Percentiles rank a stretch among this genome's conserved stretches.
Evolutionary conservation across 495 filamentous ascomycete species (phyloP).

Genomic region (Neurospora pannonica): DNA sequence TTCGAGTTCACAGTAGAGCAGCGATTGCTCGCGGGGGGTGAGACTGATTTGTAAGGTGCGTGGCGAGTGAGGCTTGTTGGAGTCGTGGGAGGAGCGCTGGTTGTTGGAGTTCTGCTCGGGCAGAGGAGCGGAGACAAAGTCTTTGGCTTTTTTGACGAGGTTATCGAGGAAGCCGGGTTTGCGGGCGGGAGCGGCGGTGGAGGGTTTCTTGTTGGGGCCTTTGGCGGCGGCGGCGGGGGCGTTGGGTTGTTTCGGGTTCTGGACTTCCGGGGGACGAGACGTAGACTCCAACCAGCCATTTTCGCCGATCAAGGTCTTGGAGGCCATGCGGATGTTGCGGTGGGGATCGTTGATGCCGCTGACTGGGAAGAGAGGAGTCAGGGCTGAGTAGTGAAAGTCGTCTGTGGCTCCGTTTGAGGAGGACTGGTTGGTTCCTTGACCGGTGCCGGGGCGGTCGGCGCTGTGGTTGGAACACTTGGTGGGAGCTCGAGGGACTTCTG

Average conservation of each 20-base stretch:
- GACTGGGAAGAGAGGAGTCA: slow-evolving; percentile 7
- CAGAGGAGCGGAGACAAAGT: slow-evolving; percentile 24
- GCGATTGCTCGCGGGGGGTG: slow-evolving; percentile 34
- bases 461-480: not conserved
- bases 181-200: slow-evolving; percentile 13
- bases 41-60: slow-evolving; percentile 27
- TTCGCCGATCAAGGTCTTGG: slow-evolving; percentile 35
- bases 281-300: slow-evolving; percentile 41
- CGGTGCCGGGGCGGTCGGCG: not conserved
- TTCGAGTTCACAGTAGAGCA: slow-evolving; percentile 39
- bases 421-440: not conserved
- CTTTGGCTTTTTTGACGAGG: slow-evolving; percentile 34
- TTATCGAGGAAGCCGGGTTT: slow-evolving; percentile 24
- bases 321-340: slow-evolving; percentile 5
- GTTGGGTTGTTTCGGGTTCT: no score
- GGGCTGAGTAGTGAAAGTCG: slow-evolving; percentile 9
- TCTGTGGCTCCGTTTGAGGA: not conserved
- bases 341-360: not conserved
- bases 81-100: slow-evolving; percentile 17
- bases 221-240: not conserved
- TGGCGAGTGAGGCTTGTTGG: slow-evolving; percentile 5
- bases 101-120: slow-evolving; percentile 12
- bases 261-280: slow-evolving; percentile 4
- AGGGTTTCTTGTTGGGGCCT: not conserved
- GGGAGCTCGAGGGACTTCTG: not conserved